Evolutionary conservation across 2,329 filamentous ascomycete genomes (phyloP).

Genomic region (Botrytis sinoallii): DNA sequence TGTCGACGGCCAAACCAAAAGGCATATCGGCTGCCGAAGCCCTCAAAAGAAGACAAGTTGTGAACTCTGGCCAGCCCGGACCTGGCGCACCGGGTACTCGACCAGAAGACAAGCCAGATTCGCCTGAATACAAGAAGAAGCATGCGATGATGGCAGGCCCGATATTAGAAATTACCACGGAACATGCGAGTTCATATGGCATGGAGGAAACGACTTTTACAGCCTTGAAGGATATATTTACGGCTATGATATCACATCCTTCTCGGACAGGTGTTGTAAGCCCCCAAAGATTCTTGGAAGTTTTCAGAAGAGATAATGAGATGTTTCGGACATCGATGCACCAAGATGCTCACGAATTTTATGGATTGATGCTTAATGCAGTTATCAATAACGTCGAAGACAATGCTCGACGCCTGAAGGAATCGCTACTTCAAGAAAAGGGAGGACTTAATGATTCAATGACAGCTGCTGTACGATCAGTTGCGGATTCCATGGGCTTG

Average conservation of each 20-base stretch:
- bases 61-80: conserved; percentile 53
- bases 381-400: conserved; percentile 91
- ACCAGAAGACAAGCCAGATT: conserved; percentile 90
- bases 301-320: conserved; percentile 90
- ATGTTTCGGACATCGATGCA: conserved; percentile 98
- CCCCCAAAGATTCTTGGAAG: conserved; percentile 88
- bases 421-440: conserved; percentile 44
- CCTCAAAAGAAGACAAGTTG: conserved; percentile 53
- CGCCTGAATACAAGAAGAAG: conserved; percentile 97
- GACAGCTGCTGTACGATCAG: conserved; percentile 44
- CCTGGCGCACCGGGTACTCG: conserved; percentile 50
- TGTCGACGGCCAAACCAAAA: conserved; percentile 51
- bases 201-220: conserved; percentile 97
- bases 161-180: conserved; percentile 77
- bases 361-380: conserved; percentile 92
- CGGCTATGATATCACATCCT: conserved; percentile 76
- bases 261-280: conserved; percentile 87
- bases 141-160: conserved; percentile 85
- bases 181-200: conserved; percentile 75
- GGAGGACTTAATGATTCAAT: conserved; percentile 52
- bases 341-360: conserved; percentile 96
- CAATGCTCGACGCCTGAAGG: conserved; percentile 66
- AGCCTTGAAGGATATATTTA: conserved; percentile 92
- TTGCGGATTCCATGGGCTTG: conserved; percentile 41
- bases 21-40: conserved; percentile 54